phyloP scores from a whole-genome alignment of 176 grass and related monocot species.

The Leersia perrieri region DNA sequence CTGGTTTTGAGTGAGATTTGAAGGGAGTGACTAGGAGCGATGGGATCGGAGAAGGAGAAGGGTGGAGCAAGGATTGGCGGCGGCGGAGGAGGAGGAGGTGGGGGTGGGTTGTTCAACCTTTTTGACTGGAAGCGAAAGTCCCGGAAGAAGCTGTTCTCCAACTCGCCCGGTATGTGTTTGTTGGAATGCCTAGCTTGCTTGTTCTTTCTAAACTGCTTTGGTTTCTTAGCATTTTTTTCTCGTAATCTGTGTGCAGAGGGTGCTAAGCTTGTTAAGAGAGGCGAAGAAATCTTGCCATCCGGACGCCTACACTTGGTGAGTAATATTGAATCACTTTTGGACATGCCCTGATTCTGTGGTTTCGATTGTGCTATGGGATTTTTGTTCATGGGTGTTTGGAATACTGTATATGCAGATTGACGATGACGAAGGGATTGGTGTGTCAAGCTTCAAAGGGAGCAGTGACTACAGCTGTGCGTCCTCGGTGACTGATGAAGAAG shows the following conservation, averaged over 20 bases:
- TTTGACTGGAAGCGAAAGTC: conserved; percentile 89
- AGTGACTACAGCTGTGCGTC: conserved; percentile 72
- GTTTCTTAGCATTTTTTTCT: not conserved
- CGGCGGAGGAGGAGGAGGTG: not conserved
- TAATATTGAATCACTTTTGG: not conserved
- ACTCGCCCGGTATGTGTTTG: conserved; percentile 63
- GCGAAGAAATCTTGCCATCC: conserved; percentile 50
- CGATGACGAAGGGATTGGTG: conserved; percentile 54
- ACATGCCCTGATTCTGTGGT: not conserved
- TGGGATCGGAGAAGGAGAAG: conserved; percentile 61
- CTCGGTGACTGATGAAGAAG: conserved; percentile 72
- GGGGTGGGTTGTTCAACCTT: conserved; percentile 66
- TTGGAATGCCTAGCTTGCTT: not conserved
- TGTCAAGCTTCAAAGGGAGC: conserved; percentile 63
- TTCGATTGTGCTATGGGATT: not conserved
- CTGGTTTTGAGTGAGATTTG: not conserved
- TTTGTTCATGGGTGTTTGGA: not conserved
- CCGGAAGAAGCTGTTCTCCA: conserved; percentile 77
- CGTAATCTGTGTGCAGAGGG: conserved; percentile 51
- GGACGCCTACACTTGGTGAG: conserved; percentile 61
- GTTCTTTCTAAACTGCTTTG: not conserved
- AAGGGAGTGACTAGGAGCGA: conserved; percentile 5
- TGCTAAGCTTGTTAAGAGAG: conserved; percentile 61
- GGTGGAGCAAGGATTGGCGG: conserved; percentile 46
- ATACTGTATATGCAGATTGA: conserved; percentile 40